phyloP scores from a whole-genome alignment of 2,329 filamentous ascomycete genomes.

The Colletotrichum spinosum region DNA sequence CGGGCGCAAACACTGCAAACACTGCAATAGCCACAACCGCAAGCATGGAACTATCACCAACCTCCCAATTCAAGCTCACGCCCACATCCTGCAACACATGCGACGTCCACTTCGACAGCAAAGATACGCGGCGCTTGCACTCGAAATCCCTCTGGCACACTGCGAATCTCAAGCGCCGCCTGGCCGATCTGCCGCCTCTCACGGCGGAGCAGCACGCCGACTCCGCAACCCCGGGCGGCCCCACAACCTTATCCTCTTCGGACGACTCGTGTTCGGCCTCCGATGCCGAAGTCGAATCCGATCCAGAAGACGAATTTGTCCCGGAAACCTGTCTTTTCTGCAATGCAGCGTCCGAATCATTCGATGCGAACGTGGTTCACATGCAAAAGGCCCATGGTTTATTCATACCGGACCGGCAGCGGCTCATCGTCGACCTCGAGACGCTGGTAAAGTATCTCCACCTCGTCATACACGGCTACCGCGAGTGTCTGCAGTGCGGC shows the following conservation, averaged over 20 bases:
- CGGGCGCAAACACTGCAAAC: constrained; percentile 2
- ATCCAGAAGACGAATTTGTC: constrained; percentile 38
- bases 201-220: constrained; percentile 25
- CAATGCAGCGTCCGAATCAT: constrained; percentile 40
- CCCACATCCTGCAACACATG: constrained; percentile 31
- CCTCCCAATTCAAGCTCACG: constrained; percentile 33
- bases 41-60: constrained; percentile 10
- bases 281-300: constrained; percentile 1
- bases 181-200: constrained; percentile 22
- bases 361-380: constrained; percentile 55
- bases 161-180: constrained; percentile 32
- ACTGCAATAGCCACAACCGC: neutral
- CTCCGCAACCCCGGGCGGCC: neutral
- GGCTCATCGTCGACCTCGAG: constrained; percentile 58
- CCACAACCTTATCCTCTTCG: neutral
- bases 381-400: constrained; percentile 63
- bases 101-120: constrained; percentile 25
- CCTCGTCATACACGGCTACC: constrained; percentile 59
- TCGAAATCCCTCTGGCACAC: constrained; percentile 35
- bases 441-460: constrained; percentile 60
- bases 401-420: constrained; percentile 51
- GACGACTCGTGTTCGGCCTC: constrained; percentile 23
- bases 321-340: constrained; percentile 58
- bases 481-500: constrained; percentile 64
- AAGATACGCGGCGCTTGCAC: constrained; percentile 27